Evolutionary conservation across 2,329 filamentous ascomycete genomes (phyloP), one percentile per base, ranked within the genome.

Genomic region (Hypoxylon sp.): DNA sequence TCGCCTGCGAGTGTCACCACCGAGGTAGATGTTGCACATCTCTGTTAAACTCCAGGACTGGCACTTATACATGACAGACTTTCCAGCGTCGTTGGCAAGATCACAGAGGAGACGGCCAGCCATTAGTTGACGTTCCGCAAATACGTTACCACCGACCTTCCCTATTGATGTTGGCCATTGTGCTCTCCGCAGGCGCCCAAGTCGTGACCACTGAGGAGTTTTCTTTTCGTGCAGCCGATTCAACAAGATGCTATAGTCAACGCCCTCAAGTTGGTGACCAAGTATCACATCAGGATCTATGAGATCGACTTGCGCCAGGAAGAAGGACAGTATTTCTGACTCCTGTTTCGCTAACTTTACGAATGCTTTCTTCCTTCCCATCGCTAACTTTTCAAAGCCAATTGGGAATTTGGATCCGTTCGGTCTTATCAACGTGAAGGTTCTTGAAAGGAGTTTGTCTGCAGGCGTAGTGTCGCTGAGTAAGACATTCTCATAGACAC

Each of bases 1-100:
- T 61, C 91, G 89, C 46, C 96, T 91, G 46, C 85, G 85, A 76
- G 91, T 91, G 62, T 89, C 88, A 27, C 88, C 88, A 32, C 89
- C 87, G 4, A 99, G 89, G 72, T 98, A 97, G 15, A 98, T 86
- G 70, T 91, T 93, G 79, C 94, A 97, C 94, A 99, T 99, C 80
- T 99, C 96, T 1, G 95, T 97, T 79, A 99, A 85, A 79, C 92
- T 97, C 96, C 96, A 99, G 2, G 94, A 97, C 80, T 98, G 95
- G 79, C 96, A 99, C 82, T 97, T 97, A 75, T 88, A 91, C 95
- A 98, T 98, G 72, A 94, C 88, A 10, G 95, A 98, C 84, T 98
- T 98, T 79, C 96, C 96, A 76, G 97, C 93, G 74, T 99, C 96
- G 78, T 99, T 99, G 64, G 92, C 94, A 66, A 98, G 85, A 82